Evolutionary conservation across 192 early-diverging fungal species (phyloP).

Genomic region (Ambispora gerdemannii): DNA sequence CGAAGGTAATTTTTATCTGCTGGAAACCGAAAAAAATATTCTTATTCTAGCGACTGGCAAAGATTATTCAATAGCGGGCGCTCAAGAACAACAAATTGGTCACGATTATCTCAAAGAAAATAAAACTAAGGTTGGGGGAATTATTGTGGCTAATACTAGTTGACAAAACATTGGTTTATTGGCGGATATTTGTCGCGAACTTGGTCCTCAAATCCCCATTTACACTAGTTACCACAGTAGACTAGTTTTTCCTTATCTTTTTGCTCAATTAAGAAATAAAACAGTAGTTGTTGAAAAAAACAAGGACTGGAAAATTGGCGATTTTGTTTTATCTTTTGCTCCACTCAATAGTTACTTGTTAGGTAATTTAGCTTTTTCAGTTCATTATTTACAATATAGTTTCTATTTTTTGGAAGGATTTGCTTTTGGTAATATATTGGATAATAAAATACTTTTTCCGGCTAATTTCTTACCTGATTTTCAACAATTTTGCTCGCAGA

Average conservation of each 20-base stretch:
- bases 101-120: too few species aligned
- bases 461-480: background rate
- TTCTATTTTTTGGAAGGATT: slow-evolving; percentile 19
- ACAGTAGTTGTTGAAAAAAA: slow-evolving; percentile 7
- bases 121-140: too few species aligned
- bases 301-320: background rate
- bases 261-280: slow-evolving; percentile 1
- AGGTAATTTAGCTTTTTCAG: background rate
- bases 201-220: background rate
- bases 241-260: slow-evolving; percentile 3
- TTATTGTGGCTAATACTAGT: too few species aligned
- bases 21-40: too few species aligned
- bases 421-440: slow-evolving; percentile 5
- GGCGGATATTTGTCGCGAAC: too few species aligned
- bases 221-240: slow-evolving; percentile 1
- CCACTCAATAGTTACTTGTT: slow-evolving; percentile 8
- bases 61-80: too few species aligned
- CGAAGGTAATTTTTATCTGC: too few species aligned
- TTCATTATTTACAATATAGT: slow-evolving; percentile 8
- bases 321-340: slow-evolving; percentile 4
- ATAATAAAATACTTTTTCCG: slow-evolving; percentile 4
- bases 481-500: background rate
- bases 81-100: too few species aligned
- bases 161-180: too few species aligned
- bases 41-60: too few species aligned